Base-by-base conservation (phyloP, 306 rosid species). In the Heteromeles arbutifolia region DNA sequence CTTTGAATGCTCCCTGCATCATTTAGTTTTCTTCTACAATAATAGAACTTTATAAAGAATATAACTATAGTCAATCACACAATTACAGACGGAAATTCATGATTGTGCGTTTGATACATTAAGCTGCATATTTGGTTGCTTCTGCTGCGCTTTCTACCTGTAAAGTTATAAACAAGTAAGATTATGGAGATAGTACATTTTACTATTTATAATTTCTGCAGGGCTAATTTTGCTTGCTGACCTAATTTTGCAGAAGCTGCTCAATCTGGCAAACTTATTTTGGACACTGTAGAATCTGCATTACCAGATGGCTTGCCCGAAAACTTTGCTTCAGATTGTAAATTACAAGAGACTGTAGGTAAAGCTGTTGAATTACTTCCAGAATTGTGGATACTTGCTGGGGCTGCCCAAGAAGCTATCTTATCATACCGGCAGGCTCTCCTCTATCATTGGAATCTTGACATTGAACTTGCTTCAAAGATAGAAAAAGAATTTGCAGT, bases 271-370 rank as follows among this genome's bases (percentile, higher is more conserved):
- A 91, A 88, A 71, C 73, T 84, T 52, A 85, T 94, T 84, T 75
- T 90, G 81, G 97, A 91, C 84, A 91, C 94, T 9, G 82, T 91
- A 67, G 96, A 94, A 77, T 86, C 97, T 57, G 87, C 97, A 72
- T 81, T 94, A 71, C 98, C 97, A 13, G 98, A 88, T 50, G 96
- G 98, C 31, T 86, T 88, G 84, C 89, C 90, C 9, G 88, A 84
- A 81, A 86, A 68, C 85, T 85, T 90, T 72, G 85, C 78, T 37
- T 80, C 82, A 25, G 96, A 91, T 72, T 62, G 90, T 83, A 94
- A 94, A 73, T 83, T 94, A 54, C 97, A 82, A 54, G 97, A 91
- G 68, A 91, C 89, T 9, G 65, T 87, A 72, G 58, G 79, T 44
- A 86, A 76, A 59, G 90, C 95, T 6, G 97, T 94, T 9, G 93